Percentiles rank a stretch among this genome's conserved stretches.
phyloP scores from a whole-genome alignment of 1,284 basidiomycete species.

The Boletus semigastroideus region DNA sequence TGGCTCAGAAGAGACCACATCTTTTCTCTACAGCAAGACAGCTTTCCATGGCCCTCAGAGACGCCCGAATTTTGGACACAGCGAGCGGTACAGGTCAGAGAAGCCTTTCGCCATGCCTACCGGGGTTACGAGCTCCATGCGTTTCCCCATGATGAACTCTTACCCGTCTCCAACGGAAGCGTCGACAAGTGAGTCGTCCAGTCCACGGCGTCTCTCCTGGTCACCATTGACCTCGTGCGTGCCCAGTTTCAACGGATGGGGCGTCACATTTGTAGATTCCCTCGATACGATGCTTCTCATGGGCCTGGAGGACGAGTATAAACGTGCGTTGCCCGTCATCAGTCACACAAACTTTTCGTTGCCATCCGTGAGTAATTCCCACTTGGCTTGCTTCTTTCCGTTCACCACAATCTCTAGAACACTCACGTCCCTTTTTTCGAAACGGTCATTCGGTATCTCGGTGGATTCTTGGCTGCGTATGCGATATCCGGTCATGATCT shows the following conservation, averaged over 20 bases:
- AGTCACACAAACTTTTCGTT: conserved; percentile 61
- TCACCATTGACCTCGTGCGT: conserved; percentile 8
- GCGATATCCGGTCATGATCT: conserved; percentile 58
- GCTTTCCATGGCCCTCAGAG: conserved; percentile 21
- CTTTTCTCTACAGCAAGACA: conserved; percentile 3
- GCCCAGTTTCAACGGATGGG: conserved; percentile 80
- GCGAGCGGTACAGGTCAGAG: conserved; percentile 56
- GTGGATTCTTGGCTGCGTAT: conserved; percentile 80
- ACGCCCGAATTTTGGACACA: conserved; percentile 44
- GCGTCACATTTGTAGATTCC: conserved; percentile 77
- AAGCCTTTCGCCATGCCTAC: conserved; percentile 64
- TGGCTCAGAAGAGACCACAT: conserved; percentile 8
- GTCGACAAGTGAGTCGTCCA: conserved; percentile 49
- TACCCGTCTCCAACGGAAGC: conserved; percentile 46
- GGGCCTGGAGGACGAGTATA: conserved; percentile 77
- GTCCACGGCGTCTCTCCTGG: not conserved
- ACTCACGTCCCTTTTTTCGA: conserved; percentile 70
- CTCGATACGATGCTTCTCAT: conserved; percentile 90
- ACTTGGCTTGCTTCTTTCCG: not conserved
- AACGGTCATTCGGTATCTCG: conserved; percentile 84
- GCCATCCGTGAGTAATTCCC: conserved; percentile 28
- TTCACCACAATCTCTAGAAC: conserved; percentile 21
- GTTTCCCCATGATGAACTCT: conserved; percentile 58
- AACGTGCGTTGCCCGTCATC: conserved; percentile 68
- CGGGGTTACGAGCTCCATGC: conserved; percentile 57